phyloP scores from a whole-genome alignment of 106 monocot genomes.

The Ottelia alismoides region DNA sequence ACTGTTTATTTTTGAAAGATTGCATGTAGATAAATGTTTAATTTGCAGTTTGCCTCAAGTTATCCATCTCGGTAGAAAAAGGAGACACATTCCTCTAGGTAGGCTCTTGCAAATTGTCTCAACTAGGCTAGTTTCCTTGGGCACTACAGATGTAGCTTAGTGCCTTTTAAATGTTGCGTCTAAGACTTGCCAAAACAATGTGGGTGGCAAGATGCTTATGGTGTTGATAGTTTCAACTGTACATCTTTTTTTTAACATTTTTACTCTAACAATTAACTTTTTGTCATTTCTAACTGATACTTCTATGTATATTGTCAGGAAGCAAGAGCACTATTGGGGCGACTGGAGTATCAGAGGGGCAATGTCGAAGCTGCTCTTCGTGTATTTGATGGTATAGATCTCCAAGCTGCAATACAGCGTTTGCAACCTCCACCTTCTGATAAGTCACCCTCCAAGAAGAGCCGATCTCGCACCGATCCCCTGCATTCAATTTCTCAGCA shows the following conservation, averaged over 20 bases:
- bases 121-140: too few species aligned
- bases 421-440: slow-evolving; percentile 43
- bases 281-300: not conserved
- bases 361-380: slow-evolving; percentile 78
- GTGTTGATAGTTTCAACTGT: not conserved
- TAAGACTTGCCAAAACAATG: too few species aligned
- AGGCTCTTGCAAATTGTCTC: too few species aligned
- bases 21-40: too few species aligned
- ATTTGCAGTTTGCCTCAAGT: too few species aligned
- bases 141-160: too few species aligned
- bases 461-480: slow-evolving; percentile 25
- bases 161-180: too few species aligned
- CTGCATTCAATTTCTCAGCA: slow-evolving; percentile 35
- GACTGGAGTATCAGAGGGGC: slow-evolving; percentile 79
- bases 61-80: too few species aligned
- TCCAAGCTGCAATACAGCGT: slow-evolving; percentile 62
- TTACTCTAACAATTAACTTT: too few species aligned
- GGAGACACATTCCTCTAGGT: too few species aligned
- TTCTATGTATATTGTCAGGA: slow-evolving; percentile 23
- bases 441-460: slow-evolving; percentile 25
- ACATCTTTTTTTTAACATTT: not conserved
- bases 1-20: too few species aligned
- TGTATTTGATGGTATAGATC: slow-evolving; percentile 74
- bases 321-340: slow-evolving; percentile 70
- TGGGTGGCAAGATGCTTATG: not conserved